Evolutionary conservation across 2,329 filamentous ascomycete species (phyloP), one percentile per base, ranked within the genome.

Genomic region (Sarocladium strictum): DNA sequence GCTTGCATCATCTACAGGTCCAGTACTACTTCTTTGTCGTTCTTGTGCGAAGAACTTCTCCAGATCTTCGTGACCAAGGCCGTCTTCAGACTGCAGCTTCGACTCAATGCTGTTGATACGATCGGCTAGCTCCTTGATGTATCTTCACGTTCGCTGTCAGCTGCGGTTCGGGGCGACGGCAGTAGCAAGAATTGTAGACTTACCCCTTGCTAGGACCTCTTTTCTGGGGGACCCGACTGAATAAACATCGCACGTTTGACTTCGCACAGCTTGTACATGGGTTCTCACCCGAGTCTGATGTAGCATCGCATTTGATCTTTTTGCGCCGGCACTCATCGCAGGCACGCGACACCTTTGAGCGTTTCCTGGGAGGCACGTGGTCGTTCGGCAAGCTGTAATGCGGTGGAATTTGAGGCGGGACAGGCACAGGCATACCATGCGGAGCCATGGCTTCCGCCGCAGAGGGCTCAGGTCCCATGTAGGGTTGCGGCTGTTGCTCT

Each of bases 121-220:
- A 65, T 96, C 90, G 23, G 90, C 90, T 21, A 96, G 79, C 68
- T 96, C 90, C 67, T 95, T 96, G 67, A 96, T 96, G 63, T 96
- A 96, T 15, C 86, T 89, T 63, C n/a, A 5, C 3, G 10, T 5
- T 12, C 4, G 27, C 55, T 54, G 58, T 61, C 49, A 62, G 58
- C 27, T 23, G 6, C 11, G 15, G 19, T n/a, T 35, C 35, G n/a
- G n/a, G 7, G 24, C n/a, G 26, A 17, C 17, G 14, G 29, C 47
- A 9, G 10, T n/a, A 12, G 19, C 27, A 24, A 1, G 43, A 12
- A 10, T 38, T 23, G 24, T n/a, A 23, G 29, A 47, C 19, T 63
- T 78, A 89, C 79, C 91, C 91, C 79, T 96, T 96, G 65, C 87
- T 94, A 2, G 91, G 90, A 1, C 91, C 90, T 57, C 89, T 80